Evolutionary conservation across 2,329 filamentous ascomycete species (phyloP), one percentile per base, ranked within the genome.

Genomic region (Aaosphaeria pasadenensis): DNA sequence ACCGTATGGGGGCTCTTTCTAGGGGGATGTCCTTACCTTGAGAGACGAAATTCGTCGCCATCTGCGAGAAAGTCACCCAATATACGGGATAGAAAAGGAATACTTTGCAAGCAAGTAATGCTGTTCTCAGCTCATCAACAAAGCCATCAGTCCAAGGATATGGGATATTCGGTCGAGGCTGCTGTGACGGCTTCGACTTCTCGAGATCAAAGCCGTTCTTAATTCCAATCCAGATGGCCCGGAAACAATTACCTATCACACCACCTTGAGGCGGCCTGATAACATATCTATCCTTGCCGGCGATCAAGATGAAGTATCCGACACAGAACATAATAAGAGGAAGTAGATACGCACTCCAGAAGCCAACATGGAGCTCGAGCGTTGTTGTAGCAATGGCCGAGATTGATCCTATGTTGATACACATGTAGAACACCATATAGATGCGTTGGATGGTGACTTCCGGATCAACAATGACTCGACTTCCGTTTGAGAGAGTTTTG

Each of bases 391-490:
- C 84, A 54, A 89, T 78, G 35, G 84, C 75, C 0, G 83, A 88
- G 11, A 91, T 76, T 2, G 84, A 82, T 24, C 87, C 87, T 7
- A 89, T 53, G 66, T 90, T 89, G 69, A 89, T 88, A 67, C 82
- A 86, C 68, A 80, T 64, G 69, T 89, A 89, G 71, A 88, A 89
- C 59, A 88, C 80, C 83, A 74, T 74, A 61, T 74, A 76, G 32
- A 77, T 74, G 5, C 74, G 61, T 58, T 75, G 73, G 28, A 74
- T 70, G 1, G 74, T 77, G 35, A 75, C 62, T 36, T 73, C 71
- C 0, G 74, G 73, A 46, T 77, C 74, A 1, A 76, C 64, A 40
- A 77, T 66, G 1, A 76, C 72, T 11, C 65, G 60, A 48, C 73
- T 70, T 5, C 74, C 74, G 3, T 50, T 57, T 30, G 62, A 62